Evolutionary conservation across 2,329 filamentous ascomycete genomes (phyloP).

Genomic region (Claviceps paspali): DNA sequence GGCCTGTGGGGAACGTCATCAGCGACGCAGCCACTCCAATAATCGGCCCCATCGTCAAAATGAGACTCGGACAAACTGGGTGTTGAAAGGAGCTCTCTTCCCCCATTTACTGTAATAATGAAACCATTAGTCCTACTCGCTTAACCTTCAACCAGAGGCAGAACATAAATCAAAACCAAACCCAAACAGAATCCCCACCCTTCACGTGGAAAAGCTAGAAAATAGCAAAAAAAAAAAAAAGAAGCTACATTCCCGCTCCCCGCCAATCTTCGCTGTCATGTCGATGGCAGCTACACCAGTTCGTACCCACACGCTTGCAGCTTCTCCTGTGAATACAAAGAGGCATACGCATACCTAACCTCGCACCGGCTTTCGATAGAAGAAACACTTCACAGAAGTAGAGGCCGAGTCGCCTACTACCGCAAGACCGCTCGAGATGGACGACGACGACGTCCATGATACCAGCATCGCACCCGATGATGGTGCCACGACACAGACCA

Average conservation of each 20-base stretch:
- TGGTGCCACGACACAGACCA: constrained; percentile 11
- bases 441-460: constrained; percentile 56
- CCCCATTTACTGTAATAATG: background rate
- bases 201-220: background rate
- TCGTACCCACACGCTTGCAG: constrained; percentile 14
- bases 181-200: background rate
- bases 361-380: constrained; percentile 16
- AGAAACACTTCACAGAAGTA: constrained; percentile 25
- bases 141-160: too few relatives aligned
- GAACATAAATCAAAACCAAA: too few relatives aligned
- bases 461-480: constrained; percentile 34
- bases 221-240: too few relatives aligned
- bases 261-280: constrained; percentile 17
- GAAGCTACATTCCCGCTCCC: too few relatives aligned
- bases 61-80: background rate
- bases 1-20: constrained; percentile 25
- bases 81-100: background rate
- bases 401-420: constrained; percentile 52
- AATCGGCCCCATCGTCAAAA: constrained; percentile 3
- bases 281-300: constrained; percentile 29
- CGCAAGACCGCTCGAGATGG: constrained; percentile 48
- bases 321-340: background rate
- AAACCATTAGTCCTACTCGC: background rate
- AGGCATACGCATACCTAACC: constrained; percentile 12
- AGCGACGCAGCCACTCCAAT: constrained; percentile 7